Percentiles rank a stretch among this genome's conserved stretches.
Evolutionary conservation across 441 rosid species (phyloP).

Genomic region (Pelargonium cotyledonis): DNA sequence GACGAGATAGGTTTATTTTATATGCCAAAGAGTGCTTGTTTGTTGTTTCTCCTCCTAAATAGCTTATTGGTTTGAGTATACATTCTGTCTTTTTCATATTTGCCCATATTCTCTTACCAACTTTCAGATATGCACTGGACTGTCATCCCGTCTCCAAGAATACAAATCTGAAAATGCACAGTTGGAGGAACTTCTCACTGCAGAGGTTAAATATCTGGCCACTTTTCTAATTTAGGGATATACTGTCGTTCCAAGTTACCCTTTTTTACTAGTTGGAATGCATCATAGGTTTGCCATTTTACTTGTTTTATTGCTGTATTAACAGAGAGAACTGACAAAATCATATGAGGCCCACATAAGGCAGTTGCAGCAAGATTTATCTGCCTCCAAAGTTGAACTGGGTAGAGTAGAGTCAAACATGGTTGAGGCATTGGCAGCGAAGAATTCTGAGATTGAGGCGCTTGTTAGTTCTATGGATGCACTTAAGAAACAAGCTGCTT

Average conservation of each 20-base stretch:
- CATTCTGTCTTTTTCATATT: conserved; percentile 17
- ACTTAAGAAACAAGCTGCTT: conserved; percentile 76
- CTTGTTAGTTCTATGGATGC: conserved; percentile 71
- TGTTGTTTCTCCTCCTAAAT: background rate
- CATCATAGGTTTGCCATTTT: conserved; percentile 19
- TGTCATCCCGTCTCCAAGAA: conserved; percentile 94
- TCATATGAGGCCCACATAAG: conserved; percentile 78
- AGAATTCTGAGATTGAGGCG: conserved; percentile 84
- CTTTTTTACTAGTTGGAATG: conserved; percentile 14
- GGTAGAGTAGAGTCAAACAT: conserved; percentile 73
- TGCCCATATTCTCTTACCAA: conserved; percentile 5
- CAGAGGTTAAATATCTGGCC: conserved; percentile 56
- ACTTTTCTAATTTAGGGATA: conserved; percentile 18
- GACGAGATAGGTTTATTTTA: background rate
- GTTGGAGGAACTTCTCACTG: conserved; percentile 93
- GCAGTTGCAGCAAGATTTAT: conserved; percentile 78
- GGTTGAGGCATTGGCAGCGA: conserved; percentile 83
- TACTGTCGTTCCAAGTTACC: conserved; percentile 5
- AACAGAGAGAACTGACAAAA: conserved; percentile 88
- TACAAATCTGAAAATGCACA: conserved; percentile 94
- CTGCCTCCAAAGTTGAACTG: conserved; percentile 65
- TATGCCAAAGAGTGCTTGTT: background rate
- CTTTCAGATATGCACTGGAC: conserved; percentile 86
- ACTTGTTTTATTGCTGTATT: conserved; percentile 25
- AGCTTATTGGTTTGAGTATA: background rate